Evolutionary conservation across 2,329 filamentous ascomycete species (phyloP).

Genomic region (Colletotrichum australisinense): DNA sequence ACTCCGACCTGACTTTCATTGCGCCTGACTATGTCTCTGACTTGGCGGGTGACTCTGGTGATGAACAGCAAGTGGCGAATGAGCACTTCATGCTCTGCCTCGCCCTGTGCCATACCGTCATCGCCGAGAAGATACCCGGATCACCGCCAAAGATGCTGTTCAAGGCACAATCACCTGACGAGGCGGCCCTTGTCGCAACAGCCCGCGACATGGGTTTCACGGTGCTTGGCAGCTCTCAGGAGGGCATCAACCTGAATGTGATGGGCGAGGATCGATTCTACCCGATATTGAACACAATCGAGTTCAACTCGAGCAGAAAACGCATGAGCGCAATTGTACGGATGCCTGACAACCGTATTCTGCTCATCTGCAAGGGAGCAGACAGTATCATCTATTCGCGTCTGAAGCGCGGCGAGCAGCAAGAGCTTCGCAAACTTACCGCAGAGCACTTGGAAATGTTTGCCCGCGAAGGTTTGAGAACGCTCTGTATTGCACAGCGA

Average conservation of each 20-base stretch:
- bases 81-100: slow-evolving; percentile 94
- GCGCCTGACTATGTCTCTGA: slow-evolving; percentile 91
- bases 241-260: slow-evolving; percentile 87
- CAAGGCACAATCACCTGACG: slow-evolving; percentile 97
- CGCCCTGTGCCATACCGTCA: slow-evolving; percentile 96
- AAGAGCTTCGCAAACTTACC: slow-evolving; percentile 83
- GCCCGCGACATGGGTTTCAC: slow-evolving; percentile 96
- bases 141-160: slow-evolving; percentile 92
- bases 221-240: slow-evolving; percentile 81
- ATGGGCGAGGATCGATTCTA: slow-evolving; percentile 89
- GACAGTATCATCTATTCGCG: slow-evolving; percentile 98
- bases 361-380: slow-evolving; percentile 96
- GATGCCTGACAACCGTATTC: slow-evolving; percentile 91
- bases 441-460: slow-evolving; percentile 98
- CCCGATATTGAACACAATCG: slow-evolving; percentile 90
- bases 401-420: slow-evolving; percentile 85
- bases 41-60: slow-evolving; percentile 79
- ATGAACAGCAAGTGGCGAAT: slow-evolving; percentile 81
- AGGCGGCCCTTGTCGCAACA: slow-evolving; percentile 92
- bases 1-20: slow-evolving; percentile 91
- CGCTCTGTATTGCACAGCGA: slow-evolving; percentile 90
- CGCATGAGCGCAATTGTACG: slow-evolving; percentile 97
- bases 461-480: slow-evolving; percentile 92
- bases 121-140: slow-evolving; percentile 89
- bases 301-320: slow-evolving; percentile 97